phyloP scores from a whole-genome alignment of 2,329 filamentous ascomycete species.

The Colletotrichum lentis region DNA sequence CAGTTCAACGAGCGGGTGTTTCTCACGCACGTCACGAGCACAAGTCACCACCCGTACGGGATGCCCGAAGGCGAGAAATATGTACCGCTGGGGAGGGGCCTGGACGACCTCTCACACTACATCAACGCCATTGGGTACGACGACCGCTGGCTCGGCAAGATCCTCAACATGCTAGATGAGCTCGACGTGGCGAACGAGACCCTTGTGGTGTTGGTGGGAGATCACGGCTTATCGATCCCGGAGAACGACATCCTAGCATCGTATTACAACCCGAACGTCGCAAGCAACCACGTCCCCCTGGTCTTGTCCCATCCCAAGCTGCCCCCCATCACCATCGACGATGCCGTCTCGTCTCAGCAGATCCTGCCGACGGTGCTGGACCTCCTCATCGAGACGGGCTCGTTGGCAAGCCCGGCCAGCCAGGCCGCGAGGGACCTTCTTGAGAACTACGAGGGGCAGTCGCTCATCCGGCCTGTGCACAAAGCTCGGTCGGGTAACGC shows the following conservation, averaged over 20 bases:
- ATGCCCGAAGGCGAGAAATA: constrained; percentile 24
- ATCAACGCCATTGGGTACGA: constrained; percentile 52
- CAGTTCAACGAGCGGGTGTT: constrained; percentile 46
- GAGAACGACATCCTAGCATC: constrained; percentile 52
- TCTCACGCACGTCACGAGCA: constrained; percentile 48
- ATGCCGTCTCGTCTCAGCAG: constrained; percentile 52
- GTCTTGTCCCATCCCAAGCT: constrained; percentile 54
- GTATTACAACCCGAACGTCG: constrained; percentile 55
- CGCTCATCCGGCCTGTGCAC: neutral
- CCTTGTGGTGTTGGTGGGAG: constrained; percentile 56
- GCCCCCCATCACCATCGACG: constrained; percentile 50
- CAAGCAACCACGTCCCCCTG: constrained; percentile 54
- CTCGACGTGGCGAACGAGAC: constrained; percentile 55
- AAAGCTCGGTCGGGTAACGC: neutral
- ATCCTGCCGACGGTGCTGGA: constrained; percentile 57
- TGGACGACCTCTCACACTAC: constrained; percentile 49
- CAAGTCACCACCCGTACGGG: constrained; percentile 49
- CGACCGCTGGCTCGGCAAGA: constrained; percentile 50
- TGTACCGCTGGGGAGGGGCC: constrained; percentile 21
- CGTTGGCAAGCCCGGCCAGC: constrained; percentile 46
- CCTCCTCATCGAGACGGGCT: constrained; percentile 52
- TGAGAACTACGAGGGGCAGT: constrained; percentile 20
- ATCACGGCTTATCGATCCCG: constrained; percentile 53
- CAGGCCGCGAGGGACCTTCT: constrained; percentile 50
- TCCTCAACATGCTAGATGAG: constrained; percentile 53